A percentile compares a stretch with the other conserved stretches of the same genome.
Evolutionary conservation across 371 early-diverging fungal genomes (phyloP).

Genomic region (Mucor indicus): DNA sequence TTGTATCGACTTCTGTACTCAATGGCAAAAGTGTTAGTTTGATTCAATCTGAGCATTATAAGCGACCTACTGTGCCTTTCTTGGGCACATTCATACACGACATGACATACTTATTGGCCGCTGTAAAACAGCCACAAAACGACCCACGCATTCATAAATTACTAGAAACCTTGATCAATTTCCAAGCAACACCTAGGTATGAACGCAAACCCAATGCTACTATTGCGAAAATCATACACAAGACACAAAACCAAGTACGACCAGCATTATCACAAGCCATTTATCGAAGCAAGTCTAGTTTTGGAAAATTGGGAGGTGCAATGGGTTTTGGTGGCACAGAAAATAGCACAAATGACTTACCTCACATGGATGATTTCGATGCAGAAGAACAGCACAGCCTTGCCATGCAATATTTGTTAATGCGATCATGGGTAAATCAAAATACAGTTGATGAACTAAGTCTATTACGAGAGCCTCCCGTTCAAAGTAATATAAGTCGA

Average conservation of each 20-base stretch:
- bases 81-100: conserved; percentile 81
- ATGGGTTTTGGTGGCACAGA: conserved; percentile 21
- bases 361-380: conserved; percentile 21
- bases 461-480: conserved; percentile 58
- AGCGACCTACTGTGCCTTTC: conserved; percentile 72
- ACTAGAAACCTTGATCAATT: conserved; percentile 47
- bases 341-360: background rate
- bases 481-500: conserved; percentile 16
- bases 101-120: conserved; percentile 70
- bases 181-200: conserved; percentile 61
- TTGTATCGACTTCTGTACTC: conserved; percentile 32
- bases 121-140: conserved; percentile 37
- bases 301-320: conserved; percentile 42
- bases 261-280: conserved; percentile 53
- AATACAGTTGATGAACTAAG: conserved; percentile 76
- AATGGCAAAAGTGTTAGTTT: conserved; percentile 37
- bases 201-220: conserved; percentile 23
- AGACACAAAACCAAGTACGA: conserved; percentile 37
- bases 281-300: conserved; percentile 48
- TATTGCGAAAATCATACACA: background rate
- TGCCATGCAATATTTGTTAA: conserved; percentile 68
- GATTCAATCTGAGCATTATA: conserved; percentile 44
- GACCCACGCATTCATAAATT: conserved; percentile 56
- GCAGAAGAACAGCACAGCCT: conserved; percentile 41
- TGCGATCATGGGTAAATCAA: conserved; percentile 61